A percentile compares a stretch with the other conserved stretches of the same genome.
Evolutionary conservation across 805 yeast species (phyloP).

Genomic region (Myxozyma melibiosi): DNA sequence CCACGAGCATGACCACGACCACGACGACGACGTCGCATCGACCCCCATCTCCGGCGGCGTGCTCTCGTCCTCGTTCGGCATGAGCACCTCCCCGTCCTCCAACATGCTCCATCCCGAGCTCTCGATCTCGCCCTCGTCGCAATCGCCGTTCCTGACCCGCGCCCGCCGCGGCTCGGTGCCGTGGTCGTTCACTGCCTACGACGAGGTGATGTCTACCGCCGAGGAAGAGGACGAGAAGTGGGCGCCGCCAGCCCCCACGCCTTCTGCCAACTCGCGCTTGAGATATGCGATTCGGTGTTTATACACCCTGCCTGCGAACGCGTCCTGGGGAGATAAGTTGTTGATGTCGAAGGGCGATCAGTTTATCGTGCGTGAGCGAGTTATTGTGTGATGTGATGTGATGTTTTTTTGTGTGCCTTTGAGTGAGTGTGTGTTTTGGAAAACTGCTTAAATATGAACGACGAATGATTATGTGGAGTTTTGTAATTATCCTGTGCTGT

Average conservation of each 20-base stretch:
- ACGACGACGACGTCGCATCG: not conserved
- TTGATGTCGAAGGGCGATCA: slow-evolving; percentile 26
- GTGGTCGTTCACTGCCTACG: slow-evolving; percentile 7
- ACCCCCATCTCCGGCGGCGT: not conserved
- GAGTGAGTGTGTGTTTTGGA: not conserved
- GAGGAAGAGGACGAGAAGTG: slow-evolving; percentile 20
- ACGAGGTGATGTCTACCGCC: not conserved
- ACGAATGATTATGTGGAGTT: slow-evolving; percentile 1
- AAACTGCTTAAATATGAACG: too few species aligned
- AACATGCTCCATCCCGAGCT: not conserved
- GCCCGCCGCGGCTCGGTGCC: slow-evolving; percentile 16
- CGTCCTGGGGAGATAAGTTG: slow-evolving; percentile 33
- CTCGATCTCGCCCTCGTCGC: not conserved
- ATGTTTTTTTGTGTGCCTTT: not conserved
- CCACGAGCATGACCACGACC: not conserved
- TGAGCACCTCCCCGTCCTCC: not conserved
- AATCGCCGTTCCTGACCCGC: not conserved
- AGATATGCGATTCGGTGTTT: slow-evolving; percentile 32
- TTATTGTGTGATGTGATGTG: slow-evolving; percentile 5
- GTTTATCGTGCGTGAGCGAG: slow-evolving; percentile 29
- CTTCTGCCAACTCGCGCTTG: slow-evolving; percentile 16
- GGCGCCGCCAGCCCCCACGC: slow-evolving; percentile 25
- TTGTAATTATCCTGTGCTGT: not conserved
- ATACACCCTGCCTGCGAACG: slow-evolving; percentile 30
- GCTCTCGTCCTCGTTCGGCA: not conserved